These are phyloP conservation scores for Fusarium nanum DNA, from an alignment of 2,329 filamentous ascomycete genomes.

Conservation along the genomic window DNA sequence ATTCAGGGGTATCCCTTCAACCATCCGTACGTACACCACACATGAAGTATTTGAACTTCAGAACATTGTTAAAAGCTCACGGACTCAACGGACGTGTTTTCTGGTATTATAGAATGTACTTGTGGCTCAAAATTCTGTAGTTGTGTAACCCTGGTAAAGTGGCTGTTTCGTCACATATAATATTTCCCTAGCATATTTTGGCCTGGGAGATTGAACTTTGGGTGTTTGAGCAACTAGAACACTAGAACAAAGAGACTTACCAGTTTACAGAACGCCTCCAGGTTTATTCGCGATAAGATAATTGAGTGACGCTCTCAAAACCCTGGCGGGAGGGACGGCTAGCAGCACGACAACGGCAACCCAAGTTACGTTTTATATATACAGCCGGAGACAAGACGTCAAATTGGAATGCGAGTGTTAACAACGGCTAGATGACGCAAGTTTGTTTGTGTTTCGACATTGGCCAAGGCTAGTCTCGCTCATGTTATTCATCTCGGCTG, in stretches of 20 bases:
- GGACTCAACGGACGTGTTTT: background rate
- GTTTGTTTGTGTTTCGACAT: fast-evolving
- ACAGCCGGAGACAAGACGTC: no score
- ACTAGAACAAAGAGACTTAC: background rate
- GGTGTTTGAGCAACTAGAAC: background rate
- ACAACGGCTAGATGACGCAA: background rate
- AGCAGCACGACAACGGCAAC: no score
- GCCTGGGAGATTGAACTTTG: background rate
- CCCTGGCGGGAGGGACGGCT: background rate
- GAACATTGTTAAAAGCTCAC: background rate
- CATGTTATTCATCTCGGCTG: background rate
- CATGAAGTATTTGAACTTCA: background rate
- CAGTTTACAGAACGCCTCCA: fast-evolving
- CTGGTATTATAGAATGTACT: background rate
- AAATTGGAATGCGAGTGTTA: background rate
- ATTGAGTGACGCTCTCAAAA: background rate
- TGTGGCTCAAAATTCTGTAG: background rate
- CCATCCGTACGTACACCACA: background rate
- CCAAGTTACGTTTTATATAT: background rate
- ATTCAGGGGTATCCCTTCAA: background rate
- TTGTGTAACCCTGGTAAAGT: background rate
- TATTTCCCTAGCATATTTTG: background rate
- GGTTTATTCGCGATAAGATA: fast-evolving
- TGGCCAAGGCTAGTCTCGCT: no score
- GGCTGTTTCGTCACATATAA: constrained; percentile 10